Evolutionary conservation across 805 yeast species (phyloP), one percentile per base, ranked within the genome.

Genomic region (Saccharomycopsis javanensis): DNA sequence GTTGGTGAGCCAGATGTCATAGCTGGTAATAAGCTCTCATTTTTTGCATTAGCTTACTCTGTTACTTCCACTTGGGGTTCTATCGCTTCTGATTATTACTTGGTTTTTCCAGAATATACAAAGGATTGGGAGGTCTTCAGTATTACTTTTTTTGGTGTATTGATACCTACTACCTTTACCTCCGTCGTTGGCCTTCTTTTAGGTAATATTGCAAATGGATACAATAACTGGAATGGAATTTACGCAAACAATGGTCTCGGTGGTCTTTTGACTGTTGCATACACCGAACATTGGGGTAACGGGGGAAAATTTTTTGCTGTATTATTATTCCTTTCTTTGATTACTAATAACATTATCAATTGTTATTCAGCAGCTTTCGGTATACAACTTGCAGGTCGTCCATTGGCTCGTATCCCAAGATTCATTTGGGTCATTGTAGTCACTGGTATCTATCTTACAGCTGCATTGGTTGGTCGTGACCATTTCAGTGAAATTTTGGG

Each of bases 11-110:
- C 67, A 2, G 61, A 66, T 15, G 79, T 86, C 0, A 69, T 79
- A 3, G 74, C 75, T 55, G 95, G 95, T n/a, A 78, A 81, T 64
- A 79, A 86, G 77, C 68, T 88, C 30, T 79, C 88, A 13, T 86
- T 82, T 68, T 86, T 88, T 64, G 78, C 89, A 1, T 74, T 88
- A 56, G 76, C 83, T 50, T 87, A 86, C 65, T 82, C 96, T 30
- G 82, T 85, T 51, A 88, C 96, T 3, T 79, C 88, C 2, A 87
- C 96, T 1, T 89, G 96, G 96, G 91, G 95, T 50, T 84, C 91
- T 1, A 79, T 87, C 60, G 88, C 96, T 0, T 77, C 91, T 0
- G 97, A 89, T 69, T 89, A 89, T 68, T 87, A 87, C 68, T 80
- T 89, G 53, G 74, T 88, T 54, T 82, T 88, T 64, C 96, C 96